Base-by-base conservation (phyloP, 2,329 filamentous ascomycete genomes). In the Botrytis pseudocinerea region DNA sequence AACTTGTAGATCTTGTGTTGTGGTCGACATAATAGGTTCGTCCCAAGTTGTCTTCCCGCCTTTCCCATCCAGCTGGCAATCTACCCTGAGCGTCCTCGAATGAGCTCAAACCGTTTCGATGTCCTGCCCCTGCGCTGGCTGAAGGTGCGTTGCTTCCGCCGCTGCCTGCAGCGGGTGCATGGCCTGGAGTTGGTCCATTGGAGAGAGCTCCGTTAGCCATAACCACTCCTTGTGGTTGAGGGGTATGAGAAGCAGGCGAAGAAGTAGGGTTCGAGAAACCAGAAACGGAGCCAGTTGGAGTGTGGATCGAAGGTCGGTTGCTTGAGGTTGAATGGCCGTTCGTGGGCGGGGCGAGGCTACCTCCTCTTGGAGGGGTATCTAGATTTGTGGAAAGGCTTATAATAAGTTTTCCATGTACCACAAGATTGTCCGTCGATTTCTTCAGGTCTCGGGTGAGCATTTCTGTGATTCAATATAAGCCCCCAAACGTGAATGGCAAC, bases 11-110 rank as follows among this genome's bases (percentile, higher is more conserved):
- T 79, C 96, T 88, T 10, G 95, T 97, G 82, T 98, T 98, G 82
- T 98, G 96, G 80, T 99, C 96, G 70, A 99, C 96, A 81, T 98
- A 99, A 82, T 99, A 99, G 35, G 95, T 98, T 79, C 96, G 89
- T 70, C 96, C 95, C 61, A 98, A 83, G 78, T 98, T 96, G 82
- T 99, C 96, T 82, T 98, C 95, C 73, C 96, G 90, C 72, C 96
- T 91, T 84, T 99, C 96, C 95, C 96, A 99, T 48, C 96, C 96
- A 69, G 93, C 91, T 48, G 96, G 96, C 71, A 99, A 84, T 78
- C 95, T 91, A 73, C 96, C 96, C 80, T 98, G 95, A n/a, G 91
- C 90, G 83, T 99, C 96, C 83, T 98, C 95, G 77, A 99, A 99
- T 0, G 95, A 95, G 79, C 94, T 98, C 80, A 97, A 90, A 70